Evolutionary conservation across 73 alveolate genomes (phyloP), one percentile per base, ranked within the genome.

Genomic region (Paramecium sonneborni): DNA sequence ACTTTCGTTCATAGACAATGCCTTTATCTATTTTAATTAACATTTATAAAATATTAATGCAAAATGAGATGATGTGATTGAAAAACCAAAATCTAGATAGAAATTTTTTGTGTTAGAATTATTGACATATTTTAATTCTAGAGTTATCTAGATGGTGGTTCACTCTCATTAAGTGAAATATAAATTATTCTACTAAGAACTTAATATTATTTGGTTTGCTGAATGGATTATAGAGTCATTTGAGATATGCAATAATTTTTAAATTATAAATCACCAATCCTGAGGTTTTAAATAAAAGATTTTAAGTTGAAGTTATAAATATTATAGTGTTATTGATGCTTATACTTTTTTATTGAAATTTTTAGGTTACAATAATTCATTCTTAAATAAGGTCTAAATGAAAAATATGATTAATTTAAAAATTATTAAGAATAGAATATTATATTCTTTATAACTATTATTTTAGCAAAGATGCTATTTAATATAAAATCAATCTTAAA

Each of bases 201-300:
- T 88, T 62, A 82, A 69, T 62, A 94, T 96, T 41, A 88, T 96
- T 0, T 96, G 98, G 98, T 96, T 82, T 86, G 97, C 97, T 18
- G 99, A 98, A 28, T 85, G 93, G 38, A 96, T 96, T 84, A 92
- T 98, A 94, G 99, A 98, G 1, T 96, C 98, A 7, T 94, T 96
- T n/a, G 11, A 98, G 98, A 15, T 94, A 93, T 95, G 99, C 99
- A 5, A 89, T 96, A 26, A 94, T 96, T 11, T 92, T 55, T 20
- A 86, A 92, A 38, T 38, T 87, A 37, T n/a, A 74, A 12, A 21
- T 26, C 52, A 20, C 21, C n/a, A 68, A 62, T 6, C 88, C 86
- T 24, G 38, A 30, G n/a, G n/a, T n/a, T n/a, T n/a, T n/a, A n/a
- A n/a, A n/a, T 12, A 76, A 70, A 38, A 44, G 48, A 30, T 68